Evolutionary conservation across 805 yeast genomes (phyloP), one percentile per base, ranked within the genome.

Genomic region (Wickerhamia fluorescens): DNA sequence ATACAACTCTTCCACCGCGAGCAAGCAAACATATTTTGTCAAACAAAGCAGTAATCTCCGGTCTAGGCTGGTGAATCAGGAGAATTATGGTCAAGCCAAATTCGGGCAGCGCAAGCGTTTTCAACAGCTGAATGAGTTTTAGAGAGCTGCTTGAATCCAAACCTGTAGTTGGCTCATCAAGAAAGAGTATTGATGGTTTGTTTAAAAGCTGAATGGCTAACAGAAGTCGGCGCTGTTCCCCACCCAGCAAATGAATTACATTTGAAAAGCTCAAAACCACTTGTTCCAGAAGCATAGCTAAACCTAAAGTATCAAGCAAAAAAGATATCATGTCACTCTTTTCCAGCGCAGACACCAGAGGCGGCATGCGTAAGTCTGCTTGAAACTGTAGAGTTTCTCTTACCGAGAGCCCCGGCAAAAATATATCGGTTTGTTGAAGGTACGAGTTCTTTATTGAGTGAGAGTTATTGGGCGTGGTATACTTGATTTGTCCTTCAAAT

Each of bases 161-260:
- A 3, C 55, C 55, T 1, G 55, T 50, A 16, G 55, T 50, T 16
- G 55, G 53, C 33, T 50, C 55, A 23, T 50, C 55, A 16, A 50
- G 30, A 22, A 49, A 50, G 3, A 50, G 37, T 9, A 49, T 28
- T 8, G 46, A 42, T 1, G 55, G 55, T 26, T 37, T 40, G 28
- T 34, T 38, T 22, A 50, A 37, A 17, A 50, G 38, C 31, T 50
- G 55, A 13, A 49, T 40, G 3, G 55, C 55, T 13, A 50, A 31
- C 9, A 51, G 45, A 11, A 41, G 33, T 8, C 55, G 30, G 16
- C 55, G 24, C 25, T 50, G 55, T 24, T 50, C 55, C 2, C 55
- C 55, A 4, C 55, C 55, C 4, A 53, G 47, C 7, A 50, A 33
- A 23, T 35, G 41, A 27, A 41, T 37, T 9, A 25, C 31, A 9